Base-by-base conservation (phyloP, 257 asterid species). In the Scutellaria minor region DNA sequence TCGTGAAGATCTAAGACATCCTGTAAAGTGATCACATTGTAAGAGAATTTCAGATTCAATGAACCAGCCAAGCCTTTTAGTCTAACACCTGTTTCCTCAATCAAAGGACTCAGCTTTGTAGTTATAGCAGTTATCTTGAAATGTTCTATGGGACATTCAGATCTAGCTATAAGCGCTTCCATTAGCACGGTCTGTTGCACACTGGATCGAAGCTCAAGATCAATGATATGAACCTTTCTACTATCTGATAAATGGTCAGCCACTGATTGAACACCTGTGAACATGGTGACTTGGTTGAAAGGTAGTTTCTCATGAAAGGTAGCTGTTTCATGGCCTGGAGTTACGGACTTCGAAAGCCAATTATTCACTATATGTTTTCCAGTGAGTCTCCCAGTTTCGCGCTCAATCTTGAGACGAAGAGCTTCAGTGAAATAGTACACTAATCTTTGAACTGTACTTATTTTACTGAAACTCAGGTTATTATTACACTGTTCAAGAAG, bases 121-220 rank as follows among this genome's bases (percentile, higher is more conserved):
- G 87, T 87, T 0, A 88, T 31, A 37, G 90, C 88, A n/a, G 89
- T 90, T 47, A 88, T 70, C 86, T 77, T 88, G 22, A 88, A 83
- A 78, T 73, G 83, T 13, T 85, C 85, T 15, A 86, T 5, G 20
- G 77, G 80, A 61, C 31, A n/a, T 41, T 62, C 77, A 7, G 20
- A 6, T 58, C 86, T 81, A 52, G 69, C 69, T 4, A 79, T 83
- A 3, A 90, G 84, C 40, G 87, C 95, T 67, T 90, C 96, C 93
- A 90, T 88, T 78, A 88, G 58, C 44, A 87, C 77, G 15, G 77
- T 80, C 76, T 75, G 77, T 0, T 88, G 93, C 59, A 83, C 58
- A 0, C 97, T 91, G 13, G 37, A 78, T 8, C 83, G 79, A 5
- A 88, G 82, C 59, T 83, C 86, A 12, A 88, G 75, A 59, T 85